These are phyloP conservation scores for Capronia americana DNA, from an alignment of 2,329 filamentous ascomycete genomes.

Conservation along the genomic window DNA sequence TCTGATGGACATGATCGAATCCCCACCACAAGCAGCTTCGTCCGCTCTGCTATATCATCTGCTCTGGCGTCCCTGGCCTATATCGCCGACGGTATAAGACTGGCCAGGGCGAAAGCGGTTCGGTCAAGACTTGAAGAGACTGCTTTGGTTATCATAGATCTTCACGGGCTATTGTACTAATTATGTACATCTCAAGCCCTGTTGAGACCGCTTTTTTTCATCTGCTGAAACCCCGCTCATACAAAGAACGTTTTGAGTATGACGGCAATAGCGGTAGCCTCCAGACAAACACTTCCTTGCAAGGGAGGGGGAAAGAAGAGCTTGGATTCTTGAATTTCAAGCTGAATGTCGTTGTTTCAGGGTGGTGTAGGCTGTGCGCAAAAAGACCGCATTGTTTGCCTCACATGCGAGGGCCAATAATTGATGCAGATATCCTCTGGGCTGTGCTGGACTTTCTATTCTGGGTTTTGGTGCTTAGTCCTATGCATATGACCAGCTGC, in stretches of 20 bases:
- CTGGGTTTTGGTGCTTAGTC: slow-evolving; percentile 1
- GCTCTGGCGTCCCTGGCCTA: neutral
- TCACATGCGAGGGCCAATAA: neutral
- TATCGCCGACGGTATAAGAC: neutral
- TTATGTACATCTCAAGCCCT: neutral
- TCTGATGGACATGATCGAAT: neutral
- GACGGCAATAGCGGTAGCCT: neutral
- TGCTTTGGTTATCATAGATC: neutral
- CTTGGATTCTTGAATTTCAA: neutral
- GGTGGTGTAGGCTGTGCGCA: neutral
- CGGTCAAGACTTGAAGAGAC: neutral
- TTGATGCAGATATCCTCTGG: neutral
- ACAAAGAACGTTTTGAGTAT: neutral
- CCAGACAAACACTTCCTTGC: neutral
- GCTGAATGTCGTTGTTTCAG: neutral
- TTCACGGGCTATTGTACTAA: neutral
- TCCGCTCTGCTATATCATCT: slow-evolving; percentile 13
- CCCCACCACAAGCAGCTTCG: slow-evolving; percentile 23
- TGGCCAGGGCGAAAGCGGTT: neutral
- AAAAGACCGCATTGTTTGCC: neutral
- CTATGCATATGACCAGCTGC: slow-evolving; percentile 14
- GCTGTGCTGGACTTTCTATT: slow-evolving; percentile 16
- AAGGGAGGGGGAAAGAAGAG: neutral
- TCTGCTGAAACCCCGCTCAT: neutral
- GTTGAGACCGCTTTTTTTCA: no score